Evolutionary conservation across 495 filamentous ascomycete genomes (phyloP).

Genomic region (Pyrenula aspistea): DNA sequence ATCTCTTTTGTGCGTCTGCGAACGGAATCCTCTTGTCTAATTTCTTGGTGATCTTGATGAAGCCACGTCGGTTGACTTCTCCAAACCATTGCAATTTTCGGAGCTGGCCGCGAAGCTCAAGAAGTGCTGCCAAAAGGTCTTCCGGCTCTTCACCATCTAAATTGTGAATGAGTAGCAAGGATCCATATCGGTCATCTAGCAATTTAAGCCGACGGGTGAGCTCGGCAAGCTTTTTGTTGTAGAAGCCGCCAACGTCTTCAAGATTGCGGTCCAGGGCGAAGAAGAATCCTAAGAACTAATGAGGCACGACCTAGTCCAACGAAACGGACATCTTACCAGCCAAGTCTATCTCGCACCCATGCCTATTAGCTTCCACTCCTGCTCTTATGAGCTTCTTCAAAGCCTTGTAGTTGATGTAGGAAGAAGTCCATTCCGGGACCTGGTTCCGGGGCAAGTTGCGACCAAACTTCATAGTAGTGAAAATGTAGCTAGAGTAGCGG

Average conservation of each 20-base stretch:
- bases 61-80: conserved; percentile 88
- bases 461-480: conserved; percentile 67
- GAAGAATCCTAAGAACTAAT: conserved; percentile 60
- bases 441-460: conserved; percentile 80
- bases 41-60: conserved; percentile 97
- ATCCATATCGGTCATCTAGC: conserved; percentile 74
- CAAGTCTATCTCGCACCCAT: conserved; percentile 65
- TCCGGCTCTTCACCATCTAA: conserved; percentile 68
- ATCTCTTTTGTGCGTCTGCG: conserved; percentile 62
- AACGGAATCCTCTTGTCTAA: conserved; percentile 79
- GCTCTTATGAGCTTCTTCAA: conserved; percentile 91
- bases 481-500: background rate
- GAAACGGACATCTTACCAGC: conserved; percentile 40
- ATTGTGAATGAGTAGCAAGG: conserved; percentile 32
- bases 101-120: conserved; percentile 76
- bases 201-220: conserved; percentile 69
- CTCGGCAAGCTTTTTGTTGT: conserved; percentile 87
- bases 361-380: conserved; percentile 46
- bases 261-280: conserved; percentile 91
- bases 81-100: conserved; percentile 95
- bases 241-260: conserved; percentile 88
- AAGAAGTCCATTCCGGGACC: conserved; percentile 88
- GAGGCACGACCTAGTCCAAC: background rate
- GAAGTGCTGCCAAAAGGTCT: conserved; percentile 76
- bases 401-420: conserved; percentile 92